Evolutionary conservation across 164 flowering plant genomes (phyloP).

Genomic region (Liquidambar formosana): DNA sequence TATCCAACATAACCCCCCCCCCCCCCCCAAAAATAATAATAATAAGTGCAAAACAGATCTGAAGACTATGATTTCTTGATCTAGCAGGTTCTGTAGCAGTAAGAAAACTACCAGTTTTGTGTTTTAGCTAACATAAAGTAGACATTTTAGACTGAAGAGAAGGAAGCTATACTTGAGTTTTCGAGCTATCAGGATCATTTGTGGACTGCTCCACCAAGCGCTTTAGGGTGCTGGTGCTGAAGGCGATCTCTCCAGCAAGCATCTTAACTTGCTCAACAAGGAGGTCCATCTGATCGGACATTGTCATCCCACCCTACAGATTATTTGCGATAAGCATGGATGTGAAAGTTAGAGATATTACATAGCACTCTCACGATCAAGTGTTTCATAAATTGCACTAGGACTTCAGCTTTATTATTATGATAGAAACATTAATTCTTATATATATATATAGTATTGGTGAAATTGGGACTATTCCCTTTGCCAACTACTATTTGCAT

Average conservation of each 20-base stretch:
- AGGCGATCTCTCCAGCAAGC: slow-evolving; percentile 99
- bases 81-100: background rate
- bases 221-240: slow-evolving; percentile 89
- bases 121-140: background rate
- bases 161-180: slow-evolving; percentile 52
- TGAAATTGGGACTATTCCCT: no score
- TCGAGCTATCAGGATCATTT: slow-evolving; percentile 72
- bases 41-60: no score
- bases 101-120: background rate
- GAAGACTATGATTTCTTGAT: background rate
- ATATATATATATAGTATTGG: no score
- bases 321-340: background rate
- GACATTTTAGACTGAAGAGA: background rate
- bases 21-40: no score
- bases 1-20: no score
- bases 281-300: slow-evolving; percentile 91
- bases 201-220: slow-evolving; percentile 91
- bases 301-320: slow-evolving; percentile 61
- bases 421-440: no score
- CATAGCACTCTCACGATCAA: background rate
- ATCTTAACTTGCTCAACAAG: slow-evolving; percentile 96
- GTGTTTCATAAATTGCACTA: no score
- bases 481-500: no score
- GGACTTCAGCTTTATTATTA: background rate
- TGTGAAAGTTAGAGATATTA: background rate